Base-by-base conservation (phyloP, 371 early-diverging fungal species). In the Syncephalastrum sp. region DNA sequence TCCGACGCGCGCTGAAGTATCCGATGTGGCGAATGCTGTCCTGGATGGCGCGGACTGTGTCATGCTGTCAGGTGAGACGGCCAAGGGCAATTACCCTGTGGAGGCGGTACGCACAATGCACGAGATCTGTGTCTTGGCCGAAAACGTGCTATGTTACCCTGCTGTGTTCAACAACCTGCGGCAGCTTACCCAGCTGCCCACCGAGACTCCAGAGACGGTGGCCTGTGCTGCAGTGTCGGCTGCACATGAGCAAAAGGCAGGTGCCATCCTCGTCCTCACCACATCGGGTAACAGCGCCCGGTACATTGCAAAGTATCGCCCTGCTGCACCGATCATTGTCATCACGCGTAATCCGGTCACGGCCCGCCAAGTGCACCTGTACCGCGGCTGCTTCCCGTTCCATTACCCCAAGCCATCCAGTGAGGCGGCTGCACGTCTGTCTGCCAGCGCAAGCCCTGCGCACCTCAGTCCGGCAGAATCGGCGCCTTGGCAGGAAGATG, bases 51-150 rank as follows among this genome's bases (percentile, higher is more conserved):
- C 96, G 42, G 99, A 97, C 76, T 92, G 95, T 70, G 98, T 99
- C 64, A 99, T 99, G 99, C 82, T 99, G 53, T 96, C 97, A 50
- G 97, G 95, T 59, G 99, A 99, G 79, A 98, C 98, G 3, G 99
- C 99, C 53, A 93, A 93, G 74, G 99, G 89, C 13, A 64, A 60
- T 59, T 93, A 95, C 74, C 89, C 91, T 52, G 69, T 89, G 57
- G 86, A 93, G 64, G 84, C 75, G 5, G 86, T 92, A 29, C 56
- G 72, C 47, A 91, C 90, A 67, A 93, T 93, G 93, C 79, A 84
- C 61, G 83, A 89, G 53, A 87, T 85, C 43, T 84, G 89, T 63
- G 61, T 80, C 25, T 73, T 91, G 16, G 91, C 94, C 45, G 94
- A 93, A 72, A 77, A 86, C 2, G 83, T 86, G 25, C 75, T 91